Conservation (phyloP, 495 filamentous ascomycete genomes). For the Penicillium argentinense region DNA sequence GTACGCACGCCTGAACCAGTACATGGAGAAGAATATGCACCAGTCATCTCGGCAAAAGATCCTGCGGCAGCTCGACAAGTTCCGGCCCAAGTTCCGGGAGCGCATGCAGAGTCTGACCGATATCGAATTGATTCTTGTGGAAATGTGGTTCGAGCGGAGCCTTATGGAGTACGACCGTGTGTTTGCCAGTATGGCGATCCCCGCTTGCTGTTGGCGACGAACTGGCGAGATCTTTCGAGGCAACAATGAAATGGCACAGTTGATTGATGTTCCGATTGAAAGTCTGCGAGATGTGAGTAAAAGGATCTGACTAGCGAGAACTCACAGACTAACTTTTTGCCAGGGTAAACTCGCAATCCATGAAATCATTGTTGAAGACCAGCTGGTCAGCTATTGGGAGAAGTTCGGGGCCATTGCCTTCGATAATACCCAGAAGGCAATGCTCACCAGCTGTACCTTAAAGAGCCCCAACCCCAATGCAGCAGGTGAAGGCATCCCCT, state of each 20-base stretch:
- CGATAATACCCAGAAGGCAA: conserved; percentile 92
- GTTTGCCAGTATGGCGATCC: conserved; percentile 98
- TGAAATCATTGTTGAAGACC: conserved; percentile 91
- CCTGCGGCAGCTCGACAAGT: conserved; percentile 82
- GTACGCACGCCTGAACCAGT: conserved; percentile 81
- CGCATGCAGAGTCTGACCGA: conserved; percentile 89
- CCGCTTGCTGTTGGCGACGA: conserved; percentile 94
- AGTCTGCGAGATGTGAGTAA: conserved; percentile 80
- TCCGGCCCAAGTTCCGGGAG: conserved; percentile 93
- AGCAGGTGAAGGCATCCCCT: conserved; percentile 73
- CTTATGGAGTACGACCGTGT: conserved; percentile 97
- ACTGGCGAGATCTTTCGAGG: conserved; percentile 97
- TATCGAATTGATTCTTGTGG: conserved; percentile 87
- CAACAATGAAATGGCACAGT: conserved; percentile 97
- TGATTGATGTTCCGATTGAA: conserved; percentile 92
- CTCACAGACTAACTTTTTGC: not conserved
- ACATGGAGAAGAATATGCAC: conserved; percentile 86
- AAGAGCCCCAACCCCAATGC: conserved; percentile 79
- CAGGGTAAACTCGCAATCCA: conserved; percentile 94
- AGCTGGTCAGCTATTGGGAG: conserved; percentile 96
- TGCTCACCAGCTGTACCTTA: conserved; percentile 89
- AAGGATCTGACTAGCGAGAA: not conserved
- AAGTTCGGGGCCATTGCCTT: conserved; percentile 99
- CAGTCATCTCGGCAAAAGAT: conserved; percentile 81
- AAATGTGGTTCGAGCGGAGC: conserved; percentile 97